Percentiles rank a stretch among this genome's conserved stretches.
Evolutionary conservation across 73 alveolate species (phyloP).

Genomic region (Paramecium octaurelia): DNA sequence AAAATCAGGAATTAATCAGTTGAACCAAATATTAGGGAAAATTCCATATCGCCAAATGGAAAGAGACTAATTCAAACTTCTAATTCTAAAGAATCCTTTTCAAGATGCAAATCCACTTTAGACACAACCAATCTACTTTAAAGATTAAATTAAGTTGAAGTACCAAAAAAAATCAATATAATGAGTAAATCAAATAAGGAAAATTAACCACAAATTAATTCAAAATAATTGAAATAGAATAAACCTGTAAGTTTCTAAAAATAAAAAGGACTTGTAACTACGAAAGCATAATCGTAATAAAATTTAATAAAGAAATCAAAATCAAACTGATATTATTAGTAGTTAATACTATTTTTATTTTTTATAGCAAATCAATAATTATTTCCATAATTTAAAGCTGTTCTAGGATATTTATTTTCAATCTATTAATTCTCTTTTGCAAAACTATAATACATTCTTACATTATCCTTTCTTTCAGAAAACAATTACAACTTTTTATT

Average conservation of each 20-base stretch:
- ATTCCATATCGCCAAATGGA: background rate
- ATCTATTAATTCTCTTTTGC: background rate
- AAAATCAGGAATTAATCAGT: background rate
- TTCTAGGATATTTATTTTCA: background rate
- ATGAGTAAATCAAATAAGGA: background rate
- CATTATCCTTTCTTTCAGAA: background rate
- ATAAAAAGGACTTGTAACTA: background rate
- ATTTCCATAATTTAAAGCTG: background rate
- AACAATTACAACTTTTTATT: background rate
- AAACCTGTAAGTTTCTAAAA: background rate
- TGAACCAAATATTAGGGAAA: background rate
- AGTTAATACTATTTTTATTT: background rate
- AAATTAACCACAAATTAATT: background rate
- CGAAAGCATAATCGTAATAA: background rate
- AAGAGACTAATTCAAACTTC: slow-evolving; percentile 22
- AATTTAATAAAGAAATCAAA: background rate
- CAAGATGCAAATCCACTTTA: background rate
- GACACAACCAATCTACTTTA: background rate
- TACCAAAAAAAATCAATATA: background rate
- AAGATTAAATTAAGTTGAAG: slow-evolving; percentile 27
- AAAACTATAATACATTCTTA: background rate
- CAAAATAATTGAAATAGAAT: background rate
- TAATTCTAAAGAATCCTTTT: background rate
- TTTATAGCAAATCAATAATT: background rate
- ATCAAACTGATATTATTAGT: background rate